Evolutionary conservation across 2,329 filamentous ascomycete genomes (phyloP).

Genomic region (Aphanoascus verrucosus): DNA sequence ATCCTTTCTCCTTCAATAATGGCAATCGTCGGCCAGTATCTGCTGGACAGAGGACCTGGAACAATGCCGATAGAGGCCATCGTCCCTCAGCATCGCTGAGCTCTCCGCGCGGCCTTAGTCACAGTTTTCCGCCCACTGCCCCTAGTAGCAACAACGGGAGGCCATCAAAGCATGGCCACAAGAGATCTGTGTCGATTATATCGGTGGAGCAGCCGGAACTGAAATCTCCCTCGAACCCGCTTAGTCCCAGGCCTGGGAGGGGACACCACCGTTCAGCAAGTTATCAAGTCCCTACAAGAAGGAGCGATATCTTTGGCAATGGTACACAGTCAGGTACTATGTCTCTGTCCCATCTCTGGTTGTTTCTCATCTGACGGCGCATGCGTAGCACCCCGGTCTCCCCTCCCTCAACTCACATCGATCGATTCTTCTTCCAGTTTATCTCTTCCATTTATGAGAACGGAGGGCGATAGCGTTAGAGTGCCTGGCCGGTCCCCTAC

Average conservation of each 20-base stretch:
- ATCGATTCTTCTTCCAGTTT: slow-evolving; percentile 25
- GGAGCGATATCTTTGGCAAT: slow-evolving; percentile 33
- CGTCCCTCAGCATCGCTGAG: slow-evolving; percentile 33
- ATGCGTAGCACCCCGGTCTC: slow-evolving; percentile 25
- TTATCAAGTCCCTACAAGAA: slow-evolving; percentile 58
- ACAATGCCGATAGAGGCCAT: slow-evolving; percentile 24
- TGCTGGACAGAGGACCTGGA: slow-evolving; percentile 23
- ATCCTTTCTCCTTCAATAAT: slow-evolving; percentile 28
- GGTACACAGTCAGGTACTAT: slow-evolving; percentile 31
- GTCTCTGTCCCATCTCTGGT: not conserved
- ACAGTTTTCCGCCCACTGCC: slow-evolving; percentile 32
- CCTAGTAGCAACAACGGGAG: slow-evolving; percentile 18
- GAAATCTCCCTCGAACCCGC: slow-evolving; percentile 26
- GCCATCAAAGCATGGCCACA: slow-evolving; percentile 49
- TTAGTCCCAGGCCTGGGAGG: slow-evolving; percentile 44
- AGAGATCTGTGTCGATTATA: slow-evolving; percentile 70
- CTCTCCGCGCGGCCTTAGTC: slow-evolving; percentile 29
- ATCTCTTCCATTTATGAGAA: slow-evolving; percentile 23
- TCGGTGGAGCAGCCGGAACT: slow-evolving; percentile 52
- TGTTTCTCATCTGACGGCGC: not conserved
- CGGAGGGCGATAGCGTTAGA: slow-evolving; percentile 23
- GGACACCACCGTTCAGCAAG: slow-evolving; percentile 71
- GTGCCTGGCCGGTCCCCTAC: slow-evolving; percentile 24
- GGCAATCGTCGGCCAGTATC: slow-evolving; percentile 28
- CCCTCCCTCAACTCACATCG: slow-evolving; percentile 25